phyloP scores from a whole-genome alignment of 2,329 filamentous ascomycete species.

The Sarocladiaceae sp. region DNA sequence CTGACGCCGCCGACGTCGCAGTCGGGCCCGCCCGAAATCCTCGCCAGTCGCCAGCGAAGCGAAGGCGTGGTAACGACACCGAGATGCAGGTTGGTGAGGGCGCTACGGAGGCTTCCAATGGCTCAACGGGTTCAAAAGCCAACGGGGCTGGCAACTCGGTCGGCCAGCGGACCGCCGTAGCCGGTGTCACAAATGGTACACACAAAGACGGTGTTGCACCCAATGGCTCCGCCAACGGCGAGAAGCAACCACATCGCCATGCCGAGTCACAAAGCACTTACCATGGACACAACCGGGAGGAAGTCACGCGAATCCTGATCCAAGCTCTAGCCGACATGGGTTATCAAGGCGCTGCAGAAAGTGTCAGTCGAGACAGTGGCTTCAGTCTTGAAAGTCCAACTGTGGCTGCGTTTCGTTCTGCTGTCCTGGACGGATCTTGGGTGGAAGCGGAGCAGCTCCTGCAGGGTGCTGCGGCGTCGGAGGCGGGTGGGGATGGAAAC shows the following conservation, averaged over 20 bases:
- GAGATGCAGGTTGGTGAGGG: conserved; percentile 61
- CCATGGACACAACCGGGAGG: conserved; percentile 82
- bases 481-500: conserved; percentile 31
- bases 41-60: conserved; percentile 25
- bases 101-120: conserved; percentile 46
- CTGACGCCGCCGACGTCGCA: conserved; percentile 14
- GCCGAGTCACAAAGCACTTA: conserved; percentile 40
- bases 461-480: conserved; percentile 43
- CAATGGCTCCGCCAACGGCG: conserved; percentile 46
- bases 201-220: conserved; percentile 37
- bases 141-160: conserved; percentile 35
- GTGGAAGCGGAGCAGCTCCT: conserved; percentile 75
- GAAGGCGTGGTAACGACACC: conserved; percentile 49
- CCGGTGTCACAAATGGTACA: conserved; percentile 38
- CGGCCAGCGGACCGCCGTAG: conserved; percentile 16
- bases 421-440: conserved; percentile 79
- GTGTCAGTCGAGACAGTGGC: conserved; percentile 74
- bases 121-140: conserved; percentile 34
- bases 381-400: conserved; percentile 80
- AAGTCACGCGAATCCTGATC: conserved; percentile 87
- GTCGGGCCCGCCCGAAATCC: conserved; percentile 6
- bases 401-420: conserved; percentile 77
- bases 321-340: conserved; percentile 87
- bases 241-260: conserved; percentile 15
- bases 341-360: conserved; percentile 69